Evolutionary conservation across 805 yeast species (phyloP).

Genomic region (Priceomyces fermenticarens): DNA sequence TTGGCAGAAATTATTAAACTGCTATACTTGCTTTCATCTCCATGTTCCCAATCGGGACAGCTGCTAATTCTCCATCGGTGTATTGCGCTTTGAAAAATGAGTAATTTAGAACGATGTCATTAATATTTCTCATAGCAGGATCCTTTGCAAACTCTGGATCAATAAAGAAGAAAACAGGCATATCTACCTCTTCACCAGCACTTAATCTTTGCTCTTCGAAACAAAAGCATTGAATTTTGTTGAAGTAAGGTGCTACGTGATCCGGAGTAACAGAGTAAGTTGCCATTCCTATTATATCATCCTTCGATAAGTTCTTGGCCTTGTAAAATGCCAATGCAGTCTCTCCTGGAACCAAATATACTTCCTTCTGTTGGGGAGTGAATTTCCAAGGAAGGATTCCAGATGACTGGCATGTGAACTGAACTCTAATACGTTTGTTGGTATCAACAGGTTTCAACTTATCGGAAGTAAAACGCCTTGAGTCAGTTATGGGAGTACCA

Average conservation of each 20-base stretch:
- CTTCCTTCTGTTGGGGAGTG: constrained; percentile 91
- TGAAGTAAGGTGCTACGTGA: constrained; percentile 93
- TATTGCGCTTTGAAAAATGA: constrained; percentile 77
- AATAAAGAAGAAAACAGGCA: constrained; percentile 96
- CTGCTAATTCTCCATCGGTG: constrained; percentile 39
- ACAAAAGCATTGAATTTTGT: constrained; percentile 96
- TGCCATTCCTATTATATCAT: constrained; percentile 97
- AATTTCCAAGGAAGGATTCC: constrained; percentile 92
- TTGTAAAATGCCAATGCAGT: constrained; percentile 94
- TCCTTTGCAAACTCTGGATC: constrained; percentile 95
- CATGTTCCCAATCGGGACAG: constrained; percentile 27
- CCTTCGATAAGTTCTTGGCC: constrained; percentile 81
- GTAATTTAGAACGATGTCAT: constrained; percentile 86
- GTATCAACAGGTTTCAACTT: constrained; percentile 85
- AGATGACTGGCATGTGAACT: constrained; percentile 89
- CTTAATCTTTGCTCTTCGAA: constrained; percentile 92
- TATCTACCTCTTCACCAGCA: constrained; percentile 97
- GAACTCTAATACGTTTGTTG: constrained; percentile 73
- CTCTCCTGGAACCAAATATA: constrained; percentile 91
- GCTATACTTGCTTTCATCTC: constrained; percentile 3
- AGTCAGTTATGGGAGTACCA: constrained; percentile 91
- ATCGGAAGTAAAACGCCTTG: constrained; percentile 76
- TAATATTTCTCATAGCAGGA: constrained; percentile 87
- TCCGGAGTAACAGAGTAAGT: constrained; percentile 96
- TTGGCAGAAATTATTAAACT: not conserved